phyloP scores from a whole-genome alignment of 2,329 filamentous ascomycete species.

The Cladosporium oxysporum region DNA sequence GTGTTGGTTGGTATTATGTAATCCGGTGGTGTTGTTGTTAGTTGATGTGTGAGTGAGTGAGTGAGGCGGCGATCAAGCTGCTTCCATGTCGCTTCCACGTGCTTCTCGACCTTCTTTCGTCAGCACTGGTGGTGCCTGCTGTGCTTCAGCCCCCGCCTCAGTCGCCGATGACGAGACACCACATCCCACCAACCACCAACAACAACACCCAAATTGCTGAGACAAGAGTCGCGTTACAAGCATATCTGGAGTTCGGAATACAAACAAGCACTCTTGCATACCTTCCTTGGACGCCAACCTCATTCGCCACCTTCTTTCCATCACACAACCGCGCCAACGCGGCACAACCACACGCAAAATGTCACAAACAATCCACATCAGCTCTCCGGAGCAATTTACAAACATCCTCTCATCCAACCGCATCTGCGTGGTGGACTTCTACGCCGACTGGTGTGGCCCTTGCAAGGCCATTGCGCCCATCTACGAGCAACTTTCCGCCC shows the following conservation, averaged over 20 bases:
- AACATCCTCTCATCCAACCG: slow-evolving; percentile 68
- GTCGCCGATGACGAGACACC: slow-evolving; percentile 10
- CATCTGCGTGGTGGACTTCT: slow-evolving; percentile 88
- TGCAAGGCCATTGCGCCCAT: slow-evolving; percentile 82
- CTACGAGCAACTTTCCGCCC: slow-evolving; percentile 73
- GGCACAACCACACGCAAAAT: slow-evolving; percentile 31
- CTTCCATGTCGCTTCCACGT: slow-evolving; percentile 11
- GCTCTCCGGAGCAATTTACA: slow-evolving; percentile 61
- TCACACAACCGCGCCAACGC: neutral
- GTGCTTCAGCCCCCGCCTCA: neutral
- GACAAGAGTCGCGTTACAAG: neutral
- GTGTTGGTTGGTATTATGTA: slow-evolving; percentile 1
- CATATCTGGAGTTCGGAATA: neutral
- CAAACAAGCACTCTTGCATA: neutral
- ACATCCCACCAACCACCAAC: slow-evolving; percentile 8
- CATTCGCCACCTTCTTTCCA: neutral
- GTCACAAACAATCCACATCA: slow-evolving; percentile 48
- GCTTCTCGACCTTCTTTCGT: slow-evolving; percentile 9
- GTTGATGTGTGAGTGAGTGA: neutral
- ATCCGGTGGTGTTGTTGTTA: neutral
- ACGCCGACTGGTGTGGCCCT: slow-evolving; percentile 81
- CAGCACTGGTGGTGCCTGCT: slow-evolving; percentile 9
- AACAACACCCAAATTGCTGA: neutral
- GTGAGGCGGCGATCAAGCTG: neutral
- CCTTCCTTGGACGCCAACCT: neutral